phyloP scores from a whole-genome alignment of 2,329 filamentous ascomycete genomes.

The Ophiosphaerella korrae region DNA sequence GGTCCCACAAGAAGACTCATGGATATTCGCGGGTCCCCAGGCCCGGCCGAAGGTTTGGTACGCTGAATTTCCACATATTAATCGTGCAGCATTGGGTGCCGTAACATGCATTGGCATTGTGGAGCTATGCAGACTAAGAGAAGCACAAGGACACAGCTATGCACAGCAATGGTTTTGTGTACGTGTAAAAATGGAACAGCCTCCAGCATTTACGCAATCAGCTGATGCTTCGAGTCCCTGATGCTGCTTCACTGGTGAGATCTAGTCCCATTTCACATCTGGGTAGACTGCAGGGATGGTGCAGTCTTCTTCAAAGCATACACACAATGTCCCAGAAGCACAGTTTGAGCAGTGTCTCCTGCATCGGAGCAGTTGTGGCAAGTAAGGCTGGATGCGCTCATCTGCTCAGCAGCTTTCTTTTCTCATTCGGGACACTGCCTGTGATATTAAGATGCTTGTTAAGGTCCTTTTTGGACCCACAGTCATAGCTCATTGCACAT shows the following conservation, averaged over 20 bases:
- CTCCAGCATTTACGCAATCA: neutral
- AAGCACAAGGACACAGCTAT: no score
- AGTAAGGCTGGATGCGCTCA: neutral
- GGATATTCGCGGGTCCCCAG: no score
- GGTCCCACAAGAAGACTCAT: no score
- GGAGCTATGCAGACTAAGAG: no score
- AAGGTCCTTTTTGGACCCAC: neutral
- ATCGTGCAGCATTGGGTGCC: no score
- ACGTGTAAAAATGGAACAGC: neutral
- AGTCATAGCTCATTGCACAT: constrained; percentile 1
- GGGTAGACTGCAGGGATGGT: neutral
- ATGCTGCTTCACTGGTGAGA: no score
- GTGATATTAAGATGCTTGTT: neutral
- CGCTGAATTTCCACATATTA: no score
- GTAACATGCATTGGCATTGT: no score
- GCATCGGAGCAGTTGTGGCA: neutral
- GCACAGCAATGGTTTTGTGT: no score
- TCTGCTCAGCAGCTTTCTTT: neutral
- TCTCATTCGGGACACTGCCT: neutral
- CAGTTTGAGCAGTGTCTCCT: neutral
- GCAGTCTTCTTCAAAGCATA: neutral
- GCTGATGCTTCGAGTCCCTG: neutral
- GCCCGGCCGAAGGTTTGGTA: no score
- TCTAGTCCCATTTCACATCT: neutral
- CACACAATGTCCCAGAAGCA: neutral